phyloP scores from a whole-genome alignment of 2,329 filamentous ascomycete genomes.

The Karstenula rhodostoma region DNA sequence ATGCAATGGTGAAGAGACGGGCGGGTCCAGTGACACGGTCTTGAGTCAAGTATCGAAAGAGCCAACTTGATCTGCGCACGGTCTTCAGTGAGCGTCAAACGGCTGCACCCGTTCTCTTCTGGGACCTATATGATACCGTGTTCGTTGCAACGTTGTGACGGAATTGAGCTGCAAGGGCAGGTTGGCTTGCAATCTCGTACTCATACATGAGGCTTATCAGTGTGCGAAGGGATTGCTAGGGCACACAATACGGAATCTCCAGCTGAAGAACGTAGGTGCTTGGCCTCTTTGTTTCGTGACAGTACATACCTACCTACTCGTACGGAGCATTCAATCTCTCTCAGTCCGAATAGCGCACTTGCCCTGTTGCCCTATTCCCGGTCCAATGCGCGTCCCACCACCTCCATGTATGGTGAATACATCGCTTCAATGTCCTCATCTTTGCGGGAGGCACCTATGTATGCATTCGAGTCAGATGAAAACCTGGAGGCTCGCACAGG shows the following conservation, averaged over 20 bases:
- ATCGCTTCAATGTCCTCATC: background rate
- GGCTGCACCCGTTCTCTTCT: background rate
- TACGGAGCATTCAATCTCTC: too few species aligned
- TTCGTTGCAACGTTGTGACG: background rate
- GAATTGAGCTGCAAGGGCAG: too few species aligned
- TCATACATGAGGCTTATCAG: too few species aligned
- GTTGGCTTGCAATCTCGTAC: too few species aligned
- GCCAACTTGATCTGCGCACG: background rate
- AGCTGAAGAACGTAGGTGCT: too few species aligned
- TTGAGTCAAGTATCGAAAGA: background rate
- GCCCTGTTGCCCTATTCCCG: too few species aligned
- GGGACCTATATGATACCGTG: background rate
- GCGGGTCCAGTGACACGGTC: background rate
- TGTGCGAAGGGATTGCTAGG: too few species aligned
- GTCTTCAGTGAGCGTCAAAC: background rate
- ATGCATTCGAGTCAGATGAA: background rate
- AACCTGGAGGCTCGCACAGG: background rate
- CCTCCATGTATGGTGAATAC: background rate
- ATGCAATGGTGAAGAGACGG: background rate
- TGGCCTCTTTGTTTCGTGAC: too few species aligned
- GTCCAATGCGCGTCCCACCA: too few species aligned
- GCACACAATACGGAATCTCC: too few species aligned
- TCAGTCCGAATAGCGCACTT: too few species aligned
- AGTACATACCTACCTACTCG: too few species aligned
- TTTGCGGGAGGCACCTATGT: background rate